Evolutionary conservation across 129 eudicot species (phyloP), one percentile per base, ranked within the genome.

Genomic region (Cynara cardunculus): DNA sequence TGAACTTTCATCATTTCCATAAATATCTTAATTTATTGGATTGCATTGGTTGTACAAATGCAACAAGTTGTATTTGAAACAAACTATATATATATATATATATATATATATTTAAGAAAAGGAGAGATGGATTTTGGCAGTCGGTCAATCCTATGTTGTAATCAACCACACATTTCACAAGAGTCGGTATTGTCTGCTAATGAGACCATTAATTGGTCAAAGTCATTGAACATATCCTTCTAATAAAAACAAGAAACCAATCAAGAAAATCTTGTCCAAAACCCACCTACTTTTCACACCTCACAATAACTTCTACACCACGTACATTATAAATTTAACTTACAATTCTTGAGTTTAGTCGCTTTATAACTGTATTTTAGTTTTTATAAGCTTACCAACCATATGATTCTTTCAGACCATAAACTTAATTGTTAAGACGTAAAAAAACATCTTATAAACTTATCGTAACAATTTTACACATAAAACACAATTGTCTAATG

Each of bases 91-190:
- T n/a, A n/a, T n/a, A n/a, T n/a, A n/a, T 53, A 16, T 18, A 39
- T 1, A n/a, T n/a, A 8, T 8, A 53, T 16, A 53, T 53, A 53
- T 53, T 16, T 18, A 53, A 53, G 62, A 53, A 18, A 53, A 22
- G 22, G 62, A 53, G 22, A 53, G 62, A 53, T 53, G 62, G 62
- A 49, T 78, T 78, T 61, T 69, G 69, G 69, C 53, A 49, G 82
- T 49, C 53, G 30, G 82, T 49, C 70, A 70, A 69, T 79, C 70
- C 69, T 46, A 79, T 18, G 76, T 78, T 78, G 76, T 78, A 27
- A 69, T 49, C 82, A 70, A 30, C 82, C 70, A 56, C 76, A 28
- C 56, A 31, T 19, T 79, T 76, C 39, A 46, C 76, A 49, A 46
- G 56, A 44, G 76, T 46, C 49, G 59, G 69, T 69, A 46, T 78